Base-by-base conservation (phyloP, 805 yeast genomes). In the Yarrowia keelungensis region DNA sequence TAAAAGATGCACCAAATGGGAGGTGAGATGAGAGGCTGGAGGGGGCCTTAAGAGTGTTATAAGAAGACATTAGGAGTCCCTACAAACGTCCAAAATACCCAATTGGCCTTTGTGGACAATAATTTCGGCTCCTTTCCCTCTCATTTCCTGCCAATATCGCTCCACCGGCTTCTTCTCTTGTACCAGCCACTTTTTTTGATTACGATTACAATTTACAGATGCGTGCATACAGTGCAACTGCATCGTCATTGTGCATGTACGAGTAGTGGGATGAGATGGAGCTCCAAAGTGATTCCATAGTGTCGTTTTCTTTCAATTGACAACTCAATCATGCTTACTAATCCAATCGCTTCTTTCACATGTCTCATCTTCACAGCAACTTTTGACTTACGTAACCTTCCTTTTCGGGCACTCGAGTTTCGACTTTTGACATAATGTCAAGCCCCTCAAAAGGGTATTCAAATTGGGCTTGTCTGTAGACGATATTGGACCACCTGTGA, bases 211-310 rank as follows among this genome's bases (percentile, higher is more conserved):
- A 43, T 43, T 43, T 9, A 32, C 35, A 26, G 32, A 26, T 26
- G 54, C 54, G 39, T 49, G 54, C 54, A 49, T 49, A 49, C 39
- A 35, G 53, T 26, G 53, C 8, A n/a, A 14, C 53, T 26, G 53
- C 8, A n/a, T 26, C 53, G 53, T 47, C 53, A 47, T 47, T 14
- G 53, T 49, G 54, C 54, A 26, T 26, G 19, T 19, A 19, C 19
- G 19, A 19, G 19, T 19, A 19, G 19, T 19, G 19, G 19, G 19
- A 19, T 19, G 19, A 19, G 19, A 19, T 19, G 19, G 19, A 19
- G 19, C 19, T 19, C 19, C 19, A 19, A 19, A 19, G 19, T 19
- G 19, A 19, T 19, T 19, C 19, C 19, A 19, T 19, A 19, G 19
- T 19, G 19, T 19, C 19, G 19, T 19, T 19, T 19, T 19, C 19